Evolutionary conservation across 768 basidiomycete genomes (phyloP).

Genomic region (Lanmaoa rubissima): DNA sequence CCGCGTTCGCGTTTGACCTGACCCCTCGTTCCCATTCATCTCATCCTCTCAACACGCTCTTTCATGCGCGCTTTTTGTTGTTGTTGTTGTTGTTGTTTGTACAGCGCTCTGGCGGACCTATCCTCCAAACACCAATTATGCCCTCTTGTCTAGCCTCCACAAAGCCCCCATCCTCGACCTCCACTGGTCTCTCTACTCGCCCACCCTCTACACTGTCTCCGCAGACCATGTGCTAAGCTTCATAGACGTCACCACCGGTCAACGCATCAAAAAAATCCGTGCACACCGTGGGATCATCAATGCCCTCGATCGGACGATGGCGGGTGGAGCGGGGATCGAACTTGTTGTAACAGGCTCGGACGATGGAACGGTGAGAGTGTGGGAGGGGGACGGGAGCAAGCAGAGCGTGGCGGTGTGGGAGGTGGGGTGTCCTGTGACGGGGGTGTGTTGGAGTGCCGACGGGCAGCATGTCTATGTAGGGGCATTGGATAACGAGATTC

Average conservation of each 20-base stretch:
- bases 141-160: conserved; percentile 73
- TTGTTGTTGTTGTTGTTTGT: neutral
- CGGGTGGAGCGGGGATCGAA: conserved; percentile 80
- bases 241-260: conserved; percentile 80
- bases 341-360: conserved; percentile 87
- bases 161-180: conserved; percentile 93
- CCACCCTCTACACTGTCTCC: conserved; percentile 75
- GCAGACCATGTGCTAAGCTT: conserved; percentile 85
- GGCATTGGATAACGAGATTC: conserved; percentile 93
- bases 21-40: neutral
- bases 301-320: conserved; percentile 80
- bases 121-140: conserved; percentile 91
- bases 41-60: neutral
- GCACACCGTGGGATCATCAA: conserved; percentile 94
- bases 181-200: conserved; percentile 80
- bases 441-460: conserved; percentile 90
- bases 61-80: neutral
- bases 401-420: conserved; percentile 77
- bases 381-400: conserved; percentile 83
- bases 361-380: conserved; percentile 88
- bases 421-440: conserved; percentile 86
- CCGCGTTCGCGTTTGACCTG: conserved; percentile 1
- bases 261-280: conserved; percentile 75
- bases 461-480: conserved; percentile 88
- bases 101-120: conserved; percentile 90